phyloP scores from a whole-genome alignment of 768 basidiomycete genomes.

The Butyriboletus loyo region DNA sequence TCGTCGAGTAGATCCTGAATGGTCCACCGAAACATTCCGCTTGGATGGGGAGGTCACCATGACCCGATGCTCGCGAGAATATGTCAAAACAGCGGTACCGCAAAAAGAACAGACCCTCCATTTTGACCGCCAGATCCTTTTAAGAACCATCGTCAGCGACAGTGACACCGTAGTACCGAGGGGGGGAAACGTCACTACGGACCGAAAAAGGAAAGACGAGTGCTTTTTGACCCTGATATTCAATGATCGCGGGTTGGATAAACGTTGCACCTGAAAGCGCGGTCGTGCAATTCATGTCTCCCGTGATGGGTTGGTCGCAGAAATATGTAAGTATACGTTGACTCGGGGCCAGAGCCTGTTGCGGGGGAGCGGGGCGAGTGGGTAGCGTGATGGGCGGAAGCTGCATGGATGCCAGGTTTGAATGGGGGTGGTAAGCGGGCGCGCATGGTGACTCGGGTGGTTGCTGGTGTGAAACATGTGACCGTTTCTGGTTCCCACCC shows the following conservation, averaged over 20 bases:
- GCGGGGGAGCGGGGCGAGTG: conserved; percentile 4
- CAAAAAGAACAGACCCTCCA: conserved; percentile 63
- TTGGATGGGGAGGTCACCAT: conserved; percentile 41
- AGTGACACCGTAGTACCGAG: background rate
- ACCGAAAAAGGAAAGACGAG: conserved; percentile 67
- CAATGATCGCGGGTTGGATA: conserved; percentile 50
- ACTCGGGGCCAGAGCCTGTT: conserved; percentile 8
- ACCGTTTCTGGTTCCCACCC: conserved; percentile 11
- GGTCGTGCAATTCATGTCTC: conserved; percentile 43
- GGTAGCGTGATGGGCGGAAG: conserved; percentile 23
- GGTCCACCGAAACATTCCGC: conserved; percentile 65
- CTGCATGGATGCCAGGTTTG: conserved; percentile 16
- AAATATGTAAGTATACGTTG: conserved; percentile 45
- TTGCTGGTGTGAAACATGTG: conserved; percentile 7
- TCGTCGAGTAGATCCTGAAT: conserved; percentile 70
- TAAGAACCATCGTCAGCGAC: background rate
- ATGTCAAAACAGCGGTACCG: conserved; percentile 74
- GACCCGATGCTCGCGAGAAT: conserved; percentile 35
- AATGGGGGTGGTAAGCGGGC: conserved; percentile 13
- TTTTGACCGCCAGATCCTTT: conserved; percentile 67
- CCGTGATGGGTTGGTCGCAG: conserved; percentile 41
- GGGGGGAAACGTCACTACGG: conserved; percentile 13
- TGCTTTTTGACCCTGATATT: conserved; percentile 50
- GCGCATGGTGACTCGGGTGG: conserved; percentile 7
- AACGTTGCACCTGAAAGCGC: conserved; percentile 64